Evolutionary conservation across 306 rosid genomes (phyloP), one percentile per base, ranked within the genome.

Genomic region (Castanopsis chinensis): DNA sequence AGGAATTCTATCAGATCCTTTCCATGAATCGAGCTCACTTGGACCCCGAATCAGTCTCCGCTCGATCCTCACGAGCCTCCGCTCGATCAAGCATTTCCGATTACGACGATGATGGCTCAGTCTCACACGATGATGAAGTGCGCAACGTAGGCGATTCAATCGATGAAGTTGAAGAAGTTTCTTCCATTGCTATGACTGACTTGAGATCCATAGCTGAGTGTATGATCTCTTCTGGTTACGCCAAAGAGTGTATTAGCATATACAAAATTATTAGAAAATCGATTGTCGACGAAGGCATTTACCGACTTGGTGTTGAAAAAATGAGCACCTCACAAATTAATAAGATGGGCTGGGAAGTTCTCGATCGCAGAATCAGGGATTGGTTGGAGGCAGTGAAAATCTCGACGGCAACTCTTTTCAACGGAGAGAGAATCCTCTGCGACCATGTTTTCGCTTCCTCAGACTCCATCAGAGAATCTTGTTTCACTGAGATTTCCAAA

Each of bases 141-240:
- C 78, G 76, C 3, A 18, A 14, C 1, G 87, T 87, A 2, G 87
- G 72, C 0, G 88, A 89, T 3, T 82, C 90, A 2, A 88, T 92
- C 75, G 73, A 86, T 1, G 93, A 94, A 74, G 89, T 85, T 10
- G 97, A 89, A 43, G 82, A 76, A 0, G 87, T 73, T 23, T 90
- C 97, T 4, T 80, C 73, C 14, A 70, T 69, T 0, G 93, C 84
- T 49, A 88, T 87, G 90, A 76, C 56, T 45, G 97, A 92, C 74
- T 79, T 94, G 8, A 85, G 76, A 19, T 69, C 80, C 8, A 92
- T 94, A 6, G 97, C 94, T 1, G 92, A 89, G 43, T 94, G 94
- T 20, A 94, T 92, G 98, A 79, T 92, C 79, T 87, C 96, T 1
- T 79, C 89, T 18, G 98, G 98, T 9, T 94, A 92, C 27, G 84